phyloP scores from a whole-genome alignment of 441 rosid genomes.

The Pelargonium myrrhifolium region DNA sequence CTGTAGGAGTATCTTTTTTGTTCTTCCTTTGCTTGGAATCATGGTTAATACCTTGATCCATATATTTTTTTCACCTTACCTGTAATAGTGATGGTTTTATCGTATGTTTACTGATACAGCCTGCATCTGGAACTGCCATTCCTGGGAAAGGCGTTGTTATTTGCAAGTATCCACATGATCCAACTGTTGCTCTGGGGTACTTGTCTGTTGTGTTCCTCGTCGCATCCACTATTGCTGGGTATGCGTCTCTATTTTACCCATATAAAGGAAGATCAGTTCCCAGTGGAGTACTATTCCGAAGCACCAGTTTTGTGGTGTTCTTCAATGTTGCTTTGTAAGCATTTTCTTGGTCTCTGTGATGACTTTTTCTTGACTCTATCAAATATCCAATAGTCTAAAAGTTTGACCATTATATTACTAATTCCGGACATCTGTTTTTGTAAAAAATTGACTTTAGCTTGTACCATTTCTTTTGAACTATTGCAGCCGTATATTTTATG shows the following conservation, averaged over 20 bases:
- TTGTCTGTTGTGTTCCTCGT: slow-evolving; percentile 63
- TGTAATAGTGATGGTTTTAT: background rate
- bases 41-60: background rate
- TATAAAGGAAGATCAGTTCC: slow-evolving; percentile 84
- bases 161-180: slow-evolving; percentile 88
- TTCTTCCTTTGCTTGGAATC: background rate
- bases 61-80: background rate
- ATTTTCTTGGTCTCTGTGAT: background rate
- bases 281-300: slow-evolving; percentile 52
- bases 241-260: slow-evolving; percentile 63
- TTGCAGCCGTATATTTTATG: no score
- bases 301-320: slow-evolving; percentile 58
- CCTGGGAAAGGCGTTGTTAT: slow-evolving; percentile 57
- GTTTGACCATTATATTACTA: background rate
- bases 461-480: background rate
- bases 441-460: background rate
- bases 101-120: slow-evolving; percentile 30
- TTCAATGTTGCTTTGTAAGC: slow-evolving; percentile 86
- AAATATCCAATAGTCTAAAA: background rate
- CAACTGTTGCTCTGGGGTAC: slow-evolving; percentile 58
- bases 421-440: background rate
- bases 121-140: slow-evolving; percentile 68
- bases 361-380: background rate
- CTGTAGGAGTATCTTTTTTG: background rate
- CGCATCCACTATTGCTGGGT: slow-evolving; percentile 49